Percentiles rank a stretch among this genome's conserved stretches.
These are phyloP conservation scores for Solanum virginianum DNA, from an alignment of 257 asterid genomes.

Conservation along the genomic window DNA sequence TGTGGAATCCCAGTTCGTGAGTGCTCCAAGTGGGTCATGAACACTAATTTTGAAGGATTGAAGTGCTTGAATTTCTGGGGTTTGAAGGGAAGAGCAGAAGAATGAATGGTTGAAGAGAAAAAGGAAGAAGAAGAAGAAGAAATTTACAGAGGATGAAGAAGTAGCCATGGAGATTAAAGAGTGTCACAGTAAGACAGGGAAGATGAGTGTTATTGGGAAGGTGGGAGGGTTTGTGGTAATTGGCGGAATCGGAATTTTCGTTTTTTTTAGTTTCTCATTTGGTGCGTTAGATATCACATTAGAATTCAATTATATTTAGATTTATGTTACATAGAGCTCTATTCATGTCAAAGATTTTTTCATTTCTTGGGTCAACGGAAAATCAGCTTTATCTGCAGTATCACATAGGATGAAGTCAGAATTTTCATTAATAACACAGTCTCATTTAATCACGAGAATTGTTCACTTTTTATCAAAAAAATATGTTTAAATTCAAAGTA, in stretches of 20 bases:
- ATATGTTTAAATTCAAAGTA: no score
- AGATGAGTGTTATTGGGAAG: not conserved
- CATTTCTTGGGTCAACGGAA: no score
- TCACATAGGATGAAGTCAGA: no score
- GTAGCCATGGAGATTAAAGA: not conserved
- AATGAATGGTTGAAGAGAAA: not conserved
- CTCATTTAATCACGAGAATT: no score
- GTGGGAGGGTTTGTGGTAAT: not conserved
- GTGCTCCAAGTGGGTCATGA: slow-evolving; percentile 45
- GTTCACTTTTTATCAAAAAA: no score
- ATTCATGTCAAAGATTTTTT: no score
- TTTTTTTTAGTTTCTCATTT: no score
- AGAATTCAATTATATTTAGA: no score
- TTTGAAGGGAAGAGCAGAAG: slow-evolving; percentile 7
- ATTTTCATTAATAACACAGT: no score
- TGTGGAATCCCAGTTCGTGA: slow-evolving; percentile 31
- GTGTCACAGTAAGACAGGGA: not conserved
- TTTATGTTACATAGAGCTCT: no score
- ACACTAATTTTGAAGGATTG: slow-evolving; percentile 26
- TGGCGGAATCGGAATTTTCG: not conserved
- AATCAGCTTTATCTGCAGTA: no score
- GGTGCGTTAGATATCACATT: no score
- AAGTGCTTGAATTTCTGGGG: slow-evolving; percentile 43
- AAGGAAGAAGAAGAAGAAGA: not conserved
- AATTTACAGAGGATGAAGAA: slow-evolving; percentile 1